A percentile compares a stretch with the other conserved stretches of the same genome.
Conservation (phyloP, 2,329 filamentous ascomycete genomes). For the Emmonsiellopsis sp. region DNA sequence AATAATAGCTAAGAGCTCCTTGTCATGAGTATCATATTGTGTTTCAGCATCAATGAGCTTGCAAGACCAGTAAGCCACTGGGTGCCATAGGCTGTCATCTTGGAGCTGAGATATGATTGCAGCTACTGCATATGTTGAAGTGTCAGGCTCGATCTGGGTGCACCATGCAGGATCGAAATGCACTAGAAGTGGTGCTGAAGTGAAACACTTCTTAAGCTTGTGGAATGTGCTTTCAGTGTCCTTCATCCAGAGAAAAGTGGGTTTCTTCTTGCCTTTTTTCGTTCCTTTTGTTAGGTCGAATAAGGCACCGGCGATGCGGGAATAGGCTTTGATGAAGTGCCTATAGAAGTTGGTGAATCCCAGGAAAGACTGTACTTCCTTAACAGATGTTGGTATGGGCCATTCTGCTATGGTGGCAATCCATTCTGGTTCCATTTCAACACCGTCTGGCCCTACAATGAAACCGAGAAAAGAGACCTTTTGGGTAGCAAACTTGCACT, state of each 20-base stretch:
- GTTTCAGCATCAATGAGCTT: constrained; percentile 13
- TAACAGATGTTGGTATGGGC: constrained; percentile 12
- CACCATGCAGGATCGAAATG: constrained; percentile 12
- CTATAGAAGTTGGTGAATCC: constrained; percentile 26
- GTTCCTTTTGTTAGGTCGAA: constrained; percentile 7
- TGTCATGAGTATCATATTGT: constrained; percentile 22
- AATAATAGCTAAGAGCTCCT: constrained; percentile 22
- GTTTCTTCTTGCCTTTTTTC: not conserved
- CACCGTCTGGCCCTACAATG: constrained; percentile 7
- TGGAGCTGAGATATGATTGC: constrained; percentile 13
- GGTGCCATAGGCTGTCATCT: constrained; percentile 12
- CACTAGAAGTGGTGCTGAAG: constrained; percentile 10
- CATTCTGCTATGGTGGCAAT: constrained; percentile 14
- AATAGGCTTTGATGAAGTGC: constrained; percentile 19
- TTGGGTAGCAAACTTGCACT: constrained; percentile 8
- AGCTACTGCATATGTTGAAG: constrained; percentile 11
- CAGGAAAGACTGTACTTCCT: constrained; percentile 19
- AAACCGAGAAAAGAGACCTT: constrained; percentile 11
- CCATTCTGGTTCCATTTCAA: constrained; percentile 13
- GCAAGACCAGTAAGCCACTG: constrained; percentile 16
- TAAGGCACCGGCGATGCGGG: constrained; percentile 11
- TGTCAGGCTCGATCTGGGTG: constrained; percentile 16
- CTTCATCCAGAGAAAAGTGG: constrained; percentile 1
- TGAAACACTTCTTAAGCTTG: constrained; percentile 11
- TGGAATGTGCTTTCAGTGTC: constrained; percentile 9